Evolutionary conservation across 1,284 basidiomycete species (phyloP), one percentile per base, ranked within the genome.

Genomic region (Ustilago tritici): DNA sequence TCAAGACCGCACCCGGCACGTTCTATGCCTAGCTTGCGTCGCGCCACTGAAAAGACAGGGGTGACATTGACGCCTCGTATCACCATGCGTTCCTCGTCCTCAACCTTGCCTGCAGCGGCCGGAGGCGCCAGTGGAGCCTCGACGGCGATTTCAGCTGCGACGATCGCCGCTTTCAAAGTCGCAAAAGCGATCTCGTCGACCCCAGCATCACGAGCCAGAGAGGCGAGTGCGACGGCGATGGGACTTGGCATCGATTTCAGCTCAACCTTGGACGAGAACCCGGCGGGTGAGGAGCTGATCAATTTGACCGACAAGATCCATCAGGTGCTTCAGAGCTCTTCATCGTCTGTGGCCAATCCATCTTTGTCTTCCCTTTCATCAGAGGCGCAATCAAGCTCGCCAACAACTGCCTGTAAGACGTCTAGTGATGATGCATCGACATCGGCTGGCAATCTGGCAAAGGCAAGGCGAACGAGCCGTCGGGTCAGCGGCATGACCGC

Each of bases 11-110:
- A 76, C 19, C 74, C 74, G 0, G 62, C 63, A 11, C 61, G 61
- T 4, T 76, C 74, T 4, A 76, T 76, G 74, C 74, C 74, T 6
- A 76, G 74, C 53, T 52, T 76, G n/a, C 65, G 73, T 36, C 69
- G 67, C 0, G 46, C 52, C 12, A 52, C 52, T 38, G 72, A 76
- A 3, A 64, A 65, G 49, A 40, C 66, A 9, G 58, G 53, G 10
- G 61, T 65, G 19, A 70, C 67, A 0, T 65, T 60, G 40, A 71
- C 74, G 32, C 74, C 69, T 2, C 56, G 74, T 2, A 76, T 76
- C 57, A 76, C 74, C 3, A 65, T 72, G 1, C 74, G 74, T 9
- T 76, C 74, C 4, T 55, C 65, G 2, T 65, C 69, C 4, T 75
- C 72, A 3, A 64, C 67, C 11, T 19, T 63, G 28, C 52, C 61